phyloP scores from a whole-genome alignment of 768 basidiomycete genomes.

The Mycena galopus region DNA sequence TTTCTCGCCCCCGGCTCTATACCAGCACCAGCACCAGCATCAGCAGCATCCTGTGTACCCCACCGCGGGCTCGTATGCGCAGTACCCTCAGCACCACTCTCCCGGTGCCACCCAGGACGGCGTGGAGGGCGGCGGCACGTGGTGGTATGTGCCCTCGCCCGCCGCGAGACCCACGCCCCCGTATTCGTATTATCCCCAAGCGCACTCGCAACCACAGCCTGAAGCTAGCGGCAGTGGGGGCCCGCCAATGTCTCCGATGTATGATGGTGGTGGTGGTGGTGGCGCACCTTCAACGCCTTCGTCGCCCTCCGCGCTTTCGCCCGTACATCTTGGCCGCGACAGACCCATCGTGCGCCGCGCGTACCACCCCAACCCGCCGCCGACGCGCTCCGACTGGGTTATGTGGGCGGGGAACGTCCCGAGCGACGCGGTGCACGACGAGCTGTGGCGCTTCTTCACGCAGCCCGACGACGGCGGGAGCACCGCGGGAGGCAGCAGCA shows the following conservation, averaged over 20 bases:
- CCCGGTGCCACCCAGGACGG: slow-evolving; percentile 50
- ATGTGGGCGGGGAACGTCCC: slow-evolving; percentile 98
- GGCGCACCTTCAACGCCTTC: slow-evolving; percentile 14
- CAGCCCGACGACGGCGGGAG: slow-evolving; percentile 35
- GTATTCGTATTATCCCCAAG: slow-evolving; percentile 41
- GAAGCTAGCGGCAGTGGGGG: not conserved
- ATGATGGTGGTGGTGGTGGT: too few species aligned
- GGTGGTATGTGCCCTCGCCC: slow-evolving; percentile 63
- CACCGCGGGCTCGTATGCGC: slow-evolving; percentile 32
- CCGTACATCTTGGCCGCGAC: slow-evolving; percentile 36
- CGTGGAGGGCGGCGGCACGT: slow-evolving; percentile 52
- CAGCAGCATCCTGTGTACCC: slow-evolving; percentile 28
- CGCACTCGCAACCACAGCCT: not conserved
- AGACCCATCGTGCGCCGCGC: slow-evolving; percentile 58
- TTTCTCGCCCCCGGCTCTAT: slow-evolving; percentile 52
- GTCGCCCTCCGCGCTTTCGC: slow-evolving; percentile 12
- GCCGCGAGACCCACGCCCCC: slow-evolving; percentile 29
- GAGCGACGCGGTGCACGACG: slow-evolving; percentile 83
- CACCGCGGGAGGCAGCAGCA: not conserved
- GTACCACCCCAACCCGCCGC: slow-evolving; percentile 80
- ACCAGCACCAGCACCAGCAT: slow-evolving; percentile 49
- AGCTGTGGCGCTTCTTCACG: slow-evolving; percentile 89
- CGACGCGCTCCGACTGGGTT: slow-evolving; percentile 89
- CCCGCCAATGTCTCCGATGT: slow-evolving; percentile 1
- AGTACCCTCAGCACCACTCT: slow-evolving; percentile 49